Base-by-base conservation (phyloP, 2,329 filamentous ascomycete species). In the Neofusicoccum sp. region DNA sequence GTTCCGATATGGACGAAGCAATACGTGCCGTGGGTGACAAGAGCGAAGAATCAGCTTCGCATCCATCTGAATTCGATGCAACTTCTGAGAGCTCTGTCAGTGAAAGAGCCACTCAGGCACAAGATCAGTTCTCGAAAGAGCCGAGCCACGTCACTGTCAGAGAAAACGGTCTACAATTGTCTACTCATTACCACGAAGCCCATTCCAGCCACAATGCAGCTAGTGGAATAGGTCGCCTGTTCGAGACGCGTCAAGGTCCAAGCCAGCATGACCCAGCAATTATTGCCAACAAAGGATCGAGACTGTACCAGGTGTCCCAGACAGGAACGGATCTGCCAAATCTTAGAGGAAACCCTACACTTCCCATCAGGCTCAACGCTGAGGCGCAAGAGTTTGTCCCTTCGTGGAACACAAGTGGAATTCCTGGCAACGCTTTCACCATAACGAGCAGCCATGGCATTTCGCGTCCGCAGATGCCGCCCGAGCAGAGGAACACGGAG, bases 381-480 rank as follows among this genome's bases (percentile, higher is more conserved):
- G 39, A 50, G 12, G 61, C 61, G 28, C 44, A 49, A 12, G 61
- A 63, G 36, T 63, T 63, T 52, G 52, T 63, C 7, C 61, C 61
- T 16, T 16, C 34, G 31, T 3, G 29, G 16, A 41, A 31, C 9
- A 36, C 9, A n/a, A 22, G 14, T 33, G 31, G 14, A 3, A 28
- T 4, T 4, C 48, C 41, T 22, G n/a, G 59, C 37, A 54, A 12
- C 12, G 36, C 37, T 29, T 28, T 36, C 29, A 11, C 9, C 6
- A 7, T 16, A 4, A 12, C 36, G 28, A 44, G 41, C 29, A 36
- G 9, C 16, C 29, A 44, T 9, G 41, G n/a, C 6, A 4, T 14
- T 28, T 33, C 16, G 7, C 37, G 59, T 3, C 48, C 48, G 29
- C 59, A 54, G 31, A n/a, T 62, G 39, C 59, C 59, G 6, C 11